Evolutionary conservation across 2,329 filamentous ascomycete species (phyloP).

Genomic region (Exserohilum turcica): DNA sequence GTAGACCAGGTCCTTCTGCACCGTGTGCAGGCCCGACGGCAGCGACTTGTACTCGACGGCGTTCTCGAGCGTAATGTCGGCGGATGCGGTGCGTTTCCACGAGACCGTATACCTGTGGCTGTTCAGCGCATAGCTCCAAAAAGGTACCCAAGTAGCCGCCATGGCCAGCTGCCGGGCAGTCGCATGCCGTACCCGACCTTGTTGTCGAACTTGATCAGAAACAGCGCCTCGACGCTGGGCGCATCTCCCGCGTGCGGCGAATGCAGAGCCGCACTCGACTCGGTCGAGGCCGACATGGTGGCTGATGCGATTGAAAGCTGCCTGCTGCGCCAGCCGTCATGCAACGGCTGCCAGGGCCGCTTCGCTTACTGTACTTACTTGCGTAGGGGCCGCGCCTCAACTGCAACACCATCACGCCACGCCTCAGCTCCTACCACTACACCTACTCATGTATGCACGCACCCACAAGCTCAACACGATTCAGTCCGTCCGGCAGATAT

Average conservation of each 20-base stretch:
- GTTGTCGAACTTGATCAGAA: constrained; percentile 90
- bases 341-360: constrained; percentile 5
- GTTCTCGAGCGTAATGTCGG: constrained; percentile 77
- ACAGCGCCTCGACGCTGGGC: constrained; percentile 68
- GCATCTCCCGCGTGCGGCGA: constrained; percentile 22
- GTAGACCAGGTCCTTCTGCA: constrained; percentile 85
- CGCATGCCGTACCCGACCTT: constrained; percentile 72
- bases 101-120: constrained; percentile 72
- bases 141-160: constrained; percentile 2
- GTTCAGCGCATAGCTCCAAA: constrained; percentile 11
- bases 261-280: constrained; percentile 40
- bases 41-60: constrained; percentile 95
- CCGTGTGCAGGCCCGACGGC: constrained; percentile 88
- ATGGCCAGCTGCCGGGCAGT: background rate
- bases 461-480: no score
- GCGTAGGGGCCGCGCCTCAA: constrained; percentile 2
- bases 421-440: no score
- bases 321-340: constrained; percentile 6
- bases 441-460: no score
- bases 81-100: constrained; percentile 76
- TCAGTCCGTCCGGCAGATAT: no score
- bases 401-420: no score
- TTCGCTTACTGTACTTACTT: no score
- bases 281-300: constrained; percentile 17
- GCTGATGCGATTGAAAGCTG: constrained; percentile 2